phyloP scores from a whole-genome alignment of 2,329 filamentous ascomycete genomes.

The Remersonia thermophila region DNA sequence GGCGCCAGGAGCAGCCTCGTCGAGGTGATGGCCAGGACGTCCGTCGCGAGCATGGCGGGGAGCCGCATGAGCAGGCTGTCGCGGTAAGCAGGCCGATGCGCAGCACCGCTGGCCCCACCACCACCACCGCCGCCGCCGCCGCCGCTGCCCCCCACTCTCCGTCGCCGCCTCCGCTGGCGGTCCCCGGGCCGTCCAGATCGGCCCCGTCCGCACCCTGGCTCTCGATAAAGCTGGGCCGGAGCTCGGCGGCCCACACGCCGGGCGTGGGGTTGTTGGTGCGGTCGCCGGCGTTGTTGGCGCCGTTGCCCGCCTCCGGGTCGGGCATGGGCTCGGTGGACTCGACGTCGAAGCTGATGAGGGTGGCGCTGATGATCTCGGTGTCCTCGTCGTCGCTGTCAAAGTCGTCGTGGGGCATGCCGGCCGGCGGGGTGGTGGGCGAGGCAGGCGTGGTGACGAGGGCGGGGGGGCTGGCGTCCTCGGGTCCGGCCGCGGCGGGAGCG shows the following conservation, averaged over 20 bases:
- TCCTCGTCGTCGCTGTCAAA: constrained; percentile 46
- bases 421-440: constrained; percentile 1
- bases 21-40: constrained; percentile 33
- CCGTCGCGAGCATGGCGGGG: constrained; percentile 34
- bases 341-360: constrained; percentile 49
- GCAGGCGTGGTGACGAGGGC: constrained; percentile 2
- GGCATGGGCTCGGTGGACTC: constrained; percentile 38
- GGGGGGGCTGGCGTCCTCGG: no score
- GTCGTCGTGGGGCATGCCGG: constrained; percentile 27
- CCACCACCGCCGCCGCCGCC: background rate
- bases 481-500: constrained; percentile 27
- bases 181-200: no score
- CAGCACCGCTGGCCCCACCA: background rate
- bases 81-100: constrained; percentile 12
- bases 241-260: constrained; percentile 46
- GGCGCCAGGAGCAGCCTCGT: constrained; percentile 33
- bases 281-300: constrained; percentile 14
- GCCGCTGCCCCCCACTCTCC: background rate
- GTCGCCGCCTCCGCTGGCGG: constrained; percentile 2
- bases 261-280: constrained; percentile 19
- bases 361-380: constrained; percentile 39
- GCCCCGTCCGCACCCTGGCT: background rate
- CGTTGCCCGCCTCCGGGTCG: constrained; percentile 29
- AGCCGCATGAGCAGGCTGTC: constrained; percentile 38
- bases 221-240: constrained; percentile 33